phyloP scores from a whole-genome alignment of 805 yeast genomes.

The Brettanomyces anomalus region DNA sequence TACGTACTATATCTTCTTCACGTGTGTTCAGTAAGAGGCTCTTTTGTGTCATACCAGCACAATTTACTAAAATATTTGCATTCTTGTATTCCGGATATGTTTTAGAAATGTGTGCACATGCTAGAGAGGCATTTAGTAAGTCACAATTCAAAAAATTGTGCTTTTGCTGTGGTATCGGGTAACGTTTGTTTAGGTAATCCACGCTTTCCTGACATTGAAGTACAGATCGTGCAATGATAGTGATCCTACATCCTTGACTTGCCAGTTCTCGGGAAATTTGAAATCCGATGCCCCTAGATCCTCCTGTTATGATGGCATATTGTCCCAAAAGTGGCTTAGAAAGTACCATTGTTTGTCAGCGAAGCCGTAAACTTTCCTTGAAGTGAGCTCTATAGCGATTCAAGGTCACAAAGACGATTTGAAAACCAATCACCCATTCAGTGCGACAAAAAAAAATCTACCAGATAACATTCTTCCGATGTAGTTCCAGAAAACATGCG shows the following conservation, averaged over 20 bases:
- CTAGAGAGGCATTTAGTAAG: constrained; percentile 14
- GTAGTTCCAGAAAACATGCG: too few relatives aligned
- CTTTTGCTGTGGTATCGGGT: constrained; percentile 6
- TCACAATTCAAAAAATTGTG: constrained; percentile 30
- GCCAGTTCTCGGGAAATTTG: constrained; percentile 46
- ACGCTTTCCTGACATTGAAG: constrained; percentile 23
- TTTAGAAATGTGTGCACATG: constrained; percentile 6
- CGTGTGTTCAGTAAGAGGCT: constrained; percentile 38
- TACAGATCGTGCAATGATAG: constrained; percentile 42
- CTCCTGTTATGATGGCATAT: constrained; percentile 55
- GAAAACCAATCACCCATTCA: too few relatives aligned
- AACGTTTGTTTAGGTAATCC: constrained; percentile 10
- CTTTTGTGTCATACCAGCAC: constrained; percentile 61
- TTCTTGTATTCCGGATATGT: constrained; percentile 23
- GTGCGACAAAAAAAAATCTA: too few relatives aligned
- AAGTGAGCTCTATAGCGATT: too few relatives aligned
- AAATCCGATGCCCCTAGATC: constrained; percentile 59
- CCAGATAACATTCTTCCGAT: too few relatives aligned
- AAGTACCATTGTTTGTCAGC: too few relatives aligned
- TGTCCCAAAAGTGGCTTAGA: constrained; percentile 6
- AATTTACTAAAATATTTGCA: constrained; percentile 43
- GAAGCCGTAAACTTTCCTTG: too few relatives aligned
- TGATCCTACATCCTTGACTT: constrained; percentile 38
- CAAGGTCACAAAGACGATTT: too few relatives aligned
- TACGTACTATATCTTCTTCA: constrained; percentile 30